phyloP scores from a whole-genome alignment of 768 basidiomycete species.

The Kwoniella sp. region DNA sequence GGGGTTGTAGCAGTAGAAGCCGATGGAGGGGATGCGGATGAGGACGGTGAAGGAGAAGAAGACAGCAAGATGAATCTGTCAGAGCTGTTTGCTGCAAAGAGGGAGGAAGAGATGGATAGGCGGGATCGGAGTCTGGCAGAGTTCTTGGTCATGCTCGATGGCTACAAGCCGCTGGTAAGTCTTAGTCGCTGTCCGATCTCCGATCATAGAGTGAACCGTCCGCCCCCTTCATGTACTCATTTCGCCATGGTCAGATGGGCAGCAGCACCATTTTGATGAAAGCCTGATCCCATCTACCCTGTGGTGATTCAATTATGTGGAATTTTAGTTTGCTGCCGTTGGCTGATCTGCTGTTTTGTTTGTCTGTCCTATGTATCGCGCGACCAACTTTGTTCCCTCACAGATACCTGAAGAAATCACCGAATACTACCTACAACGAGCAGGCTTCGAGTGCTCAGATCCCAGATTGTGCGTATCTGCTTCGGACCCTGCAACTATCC shows the following conservation, averaged over 20 bases:
- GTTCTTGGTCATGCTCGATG: slow-evolving; percentile 93
- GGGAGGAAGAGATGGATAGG: slow-evolving; percentile 61
- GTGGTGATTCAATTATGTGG: too few relatives aligned
- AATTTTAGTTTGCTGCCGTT: too few relatives aligned
- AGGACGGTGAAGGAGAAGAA: slow-evolving; percentile 6
- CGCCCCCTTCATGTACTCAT: background rate
- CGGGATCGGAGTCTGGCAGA: slow-evolving; percentile 90
- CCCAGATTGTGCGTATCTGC: slow-evolving; percentile 72
- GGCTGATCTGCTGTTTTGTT: too few relatives aligned
- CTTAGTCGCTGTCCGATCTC: background rate
- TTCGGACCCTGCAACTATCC: too few relatives aligned
- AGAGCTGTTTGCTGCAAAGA: slow-evolving; percentile 40
- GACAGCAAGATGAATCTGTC: slow-evolving; percentile 19
- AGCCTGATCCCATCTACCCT: too few relatives aligned
- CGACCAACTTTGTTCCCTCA: background rate
- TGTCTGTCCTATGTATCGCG: too few relatives aligned
- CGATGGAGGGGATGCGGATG: background rate
- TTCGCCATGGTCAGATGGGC: too few relatives aligned
- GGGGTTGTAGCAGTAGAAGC: background rate
- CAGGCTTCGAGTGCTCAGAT: slow-evolving; percentile 95
- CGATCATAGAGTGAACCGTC: background rate
- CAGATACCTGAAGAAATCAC: slow-evolving; percentile 98
- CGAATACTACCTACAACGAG: slow-evolving; percentile 92
- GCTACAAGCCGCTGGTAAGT: slow-evolving; percentile 88
- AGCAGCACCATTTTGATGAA: too few relatives aligned